phyloP scores from a whole-genome alignment of 768 basidiomycete species.

The Lactifluus pinguis region DNA sequence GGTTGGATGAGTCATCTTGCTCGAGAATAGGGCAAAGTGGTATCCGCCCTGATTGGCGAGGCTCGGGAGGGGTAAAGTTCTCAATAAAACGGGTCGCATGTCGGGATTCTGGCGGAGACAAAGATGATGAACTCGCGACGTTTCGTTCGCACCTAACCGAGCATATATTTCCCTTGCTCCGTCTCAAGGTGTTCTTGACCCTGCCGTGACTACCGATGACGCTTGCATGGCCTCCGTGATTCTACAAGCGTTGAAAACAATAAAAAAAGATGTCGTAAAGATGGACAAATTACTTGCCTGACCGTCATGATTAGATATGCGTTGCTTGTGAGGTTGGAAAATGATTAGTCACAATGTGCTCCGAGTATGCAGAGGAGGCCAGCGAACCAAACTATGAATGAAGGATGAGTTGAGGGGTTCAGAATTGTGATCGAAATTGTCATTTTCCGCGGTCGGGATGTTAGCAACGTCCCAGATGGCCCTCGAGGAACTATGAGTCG shows the following conservation, averaged over 20 bases:
- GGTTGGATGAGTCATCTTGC: neutral
- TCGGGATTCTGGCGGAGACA: neutral
- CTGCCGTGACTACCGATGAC: neutral
- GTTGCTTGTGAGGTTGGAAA: neutral
- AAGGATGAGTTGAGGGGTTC: neutral
- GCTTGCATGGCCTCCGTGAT: neutral
- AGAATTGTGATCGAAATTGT: neutral
- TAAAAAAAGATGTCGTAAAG: neutral
- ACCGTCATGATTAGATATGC: neutral
- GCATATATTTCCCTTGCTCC: slow-evolving; percentile 8
- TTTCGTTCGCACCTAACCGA: neutral
- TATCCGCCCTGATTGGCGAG: neutral
- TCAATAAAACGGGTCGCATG: neutral
- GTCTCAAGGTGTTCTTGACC: neutral
- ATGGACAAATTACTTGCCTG: neutral
- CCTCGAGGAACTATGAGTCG: neutral
- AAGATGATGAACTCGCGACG: neutral
- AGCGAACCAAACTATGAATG: neutral
- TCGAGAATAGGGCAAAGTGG: slow-evolving; percentile 11
- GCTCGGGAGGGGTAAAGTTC: neutral
- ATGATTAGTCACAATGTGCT: neutral
- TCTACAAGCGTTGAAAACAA: neutral
- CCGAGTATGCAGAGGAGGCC: neutral
- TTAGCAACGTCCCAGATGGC: neutral
- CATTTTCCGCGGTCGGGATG: neutral